A percentile compares a stretch with the other conserved stretches of the same genome.
Conservation (phyloP, 2,329 filamentous ascomycete genomes). For the Boeremia exigua region DNA sequence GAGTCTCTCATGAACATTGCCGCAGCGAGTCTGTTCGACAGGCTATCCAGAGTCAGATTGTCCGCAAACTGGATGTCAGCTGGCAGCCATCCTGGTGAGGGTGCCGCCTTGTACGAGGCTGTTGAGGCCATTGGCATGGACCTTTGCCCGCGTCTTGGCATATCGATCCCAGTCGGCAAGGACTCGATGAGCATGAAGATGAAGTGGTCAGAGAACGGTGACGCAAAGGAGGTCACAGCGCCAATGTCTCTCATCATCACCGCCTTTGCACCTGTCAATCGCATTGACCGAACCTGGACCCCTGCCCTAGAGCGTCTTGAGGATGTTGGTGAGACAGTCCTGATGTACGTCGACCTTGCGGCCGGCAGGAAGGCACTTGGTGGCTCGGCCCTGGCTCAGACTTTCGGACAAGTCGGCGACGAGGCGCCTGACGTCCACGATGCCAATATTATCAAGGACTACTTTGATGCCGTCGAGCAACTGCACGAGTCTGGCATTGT, state of each 20-base stretch:
- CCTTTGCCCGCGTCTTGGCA: constrained; percentile 85
- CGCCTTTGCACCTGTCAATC: constrained; percentile 83
- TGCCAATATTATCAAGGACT: constrained; percentile 81
- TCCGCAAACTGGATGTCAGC: constrained; percentile 99
- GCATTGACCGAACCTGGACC: constrained; percentile 90
- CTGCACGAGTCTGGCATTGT: constrained; percentile 74
- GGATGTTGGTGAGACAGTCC: constrained; percentile 85
- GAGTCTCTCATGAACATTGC: constrained; percentile 94
- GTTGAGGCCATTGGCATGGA: constrained; percentile 93
- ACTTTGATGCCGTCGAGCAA: constrained; percentile 82
- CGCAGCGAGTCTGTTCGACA: constrained; percentile 75
- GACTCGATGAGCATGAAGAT: constrained; percentile 99
- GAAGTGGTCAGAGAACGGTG: constrained; percentile 73
- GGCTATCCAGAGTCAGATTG: constrained; percentile 79
- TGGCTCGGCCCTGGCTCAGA: constrained; percentile 89
- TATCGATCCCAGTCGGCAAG: constrained; percentile 95
- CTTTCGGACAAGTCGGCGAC: constrained; percentile 83
- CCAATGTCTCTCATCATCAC: constrained; percentile 91
- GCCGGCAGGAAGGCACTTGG: constrained; percentile 81
- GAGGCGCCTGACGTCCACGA: constrained; percentile 87
- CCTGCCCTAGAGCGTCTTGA: constrained; percentile 82
- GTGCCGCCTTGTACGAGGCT: constrained; percentile 89
- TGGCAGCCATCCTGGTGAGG: constrained; percentile 90
- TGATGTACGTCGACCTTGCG: constrained; percentile 91
- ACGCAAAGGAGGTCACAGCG: constrained; percentile 84